A percentile compares a stretch with the other conserved stretches of the same genome.
Conservation (phyloP, 768 basidiomycete species). For the Pisolithus orientalis region DNA sequence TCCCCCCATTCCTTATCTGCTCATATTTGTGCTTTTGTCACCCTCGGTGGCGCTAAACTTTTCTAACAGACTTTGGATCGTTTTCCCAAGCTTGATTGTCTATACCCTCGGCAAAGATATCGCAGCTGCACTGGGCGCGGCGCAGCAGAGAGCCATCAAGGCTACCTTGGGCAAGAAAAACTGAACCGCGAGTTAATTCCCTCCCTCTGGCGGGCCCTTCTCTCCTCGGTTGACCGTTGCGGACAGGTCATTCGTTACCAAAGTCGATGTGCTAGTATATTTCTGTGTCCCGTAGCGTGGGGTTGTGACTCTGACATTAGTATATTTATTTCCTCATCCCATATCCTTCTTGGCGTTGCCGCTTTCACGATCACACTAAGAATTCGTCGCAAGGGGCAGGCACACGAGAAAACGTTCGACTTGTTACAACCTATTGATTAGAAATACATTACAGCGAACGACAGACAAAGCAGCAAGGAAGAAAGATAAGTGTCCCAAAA, state of each 20-base stretch:
- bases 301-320: too few relatives aligned
- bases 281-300: too few relatives aligned
- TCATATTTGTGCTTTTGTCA: background rate
- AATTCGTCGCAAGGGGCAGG: too few relatives aligned
- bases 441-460: constrained; percentile 1
- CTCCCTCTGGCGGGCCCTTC: too few relatives aligned
- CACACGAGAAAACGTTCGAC: too few relatives aligned
- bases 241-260: too few relatives aligned
- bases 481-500: background rate
- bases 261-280: too few relatives aligned
- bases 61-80: constrained; percentile 60
- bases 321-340: too few relatives aligned
- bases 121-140: constrained; percentile 32
- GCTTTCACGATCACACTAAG: too few relatives aligned
- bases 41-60: background rate
- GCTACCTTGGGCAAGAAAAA: constrained; percentile 26
- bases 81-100: constrained; percentile 60
- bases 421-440: background rate
- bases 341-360: too few relatives aligned
- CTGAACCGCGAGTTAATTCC: background rate
- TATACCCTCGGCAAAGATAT: constrained; percentile 61
- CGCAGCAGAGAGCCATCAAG: constrained; percentile 22
- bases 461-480: background rate
- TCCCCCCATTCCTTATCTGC: background rate
- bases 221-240: too few relatives aligned